phyloP scores from a whole-genome alignment of 1,284 basidiomycete species.

The Apiotrichum gracile region DNA sequence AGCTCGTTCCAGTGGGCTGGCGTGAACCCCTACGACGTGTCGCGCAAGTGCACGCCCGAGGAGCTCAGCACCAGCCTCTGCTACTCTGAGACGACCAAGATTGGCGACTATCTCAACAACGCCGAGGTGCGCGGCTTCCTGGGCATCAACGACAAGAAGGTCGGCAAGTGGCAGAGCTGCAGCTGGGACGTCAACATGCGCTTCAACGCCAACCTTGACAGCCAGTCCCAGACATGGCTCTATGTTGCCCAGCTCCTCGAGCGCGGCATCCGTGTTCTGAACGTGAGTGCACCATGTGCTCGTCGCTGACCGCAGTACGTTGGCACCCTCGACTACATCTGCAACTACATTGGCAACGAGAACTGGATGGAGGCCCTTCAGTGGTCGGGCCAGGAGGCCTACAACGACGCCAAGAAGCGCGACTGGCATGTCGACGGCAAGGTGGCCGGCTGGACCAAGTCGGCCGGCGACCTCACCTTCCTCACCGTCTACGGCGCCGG shows the following conservation, averaged over 20 bases:
- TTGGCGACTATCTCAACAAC: conserved; percentile 54
- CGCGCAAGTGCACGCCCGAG: conserved; percentile 54
- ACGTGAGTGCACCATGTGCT: conserved; percentile 27
- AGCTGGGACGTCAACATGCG: conserved; percentile 45
- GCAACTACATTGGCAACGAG: conserved; percentile 65
- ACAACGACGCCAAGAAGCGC: conserved; percentile 47
- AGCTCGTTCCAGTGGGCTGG: conserved; percentile 33
- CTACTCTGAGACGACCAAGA: conserved; percentile 45
- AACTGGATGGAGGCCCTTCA: conserved; percentile 58
- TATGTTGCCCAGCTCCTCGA: conserved; percentile 69
- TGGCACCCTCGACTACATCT: conserved; percentile 65
- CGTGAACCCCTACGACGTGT: conserved; percentile 58
- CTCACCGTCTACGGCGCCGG: conserved; percentile 40
- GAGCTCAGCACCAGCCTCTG: conserved; percentile 45
- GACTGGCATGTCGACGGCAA: conserved; percentile 51
- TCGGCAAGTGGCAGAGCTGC: conserved; percentile 54
- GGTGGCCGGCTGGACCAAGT: conserved; percentile 55
- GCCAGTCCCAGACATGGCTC: conserved; percentile 45
- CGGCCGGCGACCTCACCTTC: conserved; percentile 54
- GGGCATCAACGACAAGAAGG: conserved; percentile 53
- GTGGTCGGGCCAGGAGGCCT: conserved; percentile 59
- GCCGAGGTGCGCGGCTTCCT: conserved; percentile 54
- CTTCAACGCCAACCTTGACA: conserved; percentile 36
- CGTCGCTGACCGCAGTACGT: conserved; percentile 16
- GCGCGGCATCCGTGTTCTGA: conserved; percentile 62